Conservation (phyloP, 257 asterid genomes). For the Apocynum venetum region DNA sequence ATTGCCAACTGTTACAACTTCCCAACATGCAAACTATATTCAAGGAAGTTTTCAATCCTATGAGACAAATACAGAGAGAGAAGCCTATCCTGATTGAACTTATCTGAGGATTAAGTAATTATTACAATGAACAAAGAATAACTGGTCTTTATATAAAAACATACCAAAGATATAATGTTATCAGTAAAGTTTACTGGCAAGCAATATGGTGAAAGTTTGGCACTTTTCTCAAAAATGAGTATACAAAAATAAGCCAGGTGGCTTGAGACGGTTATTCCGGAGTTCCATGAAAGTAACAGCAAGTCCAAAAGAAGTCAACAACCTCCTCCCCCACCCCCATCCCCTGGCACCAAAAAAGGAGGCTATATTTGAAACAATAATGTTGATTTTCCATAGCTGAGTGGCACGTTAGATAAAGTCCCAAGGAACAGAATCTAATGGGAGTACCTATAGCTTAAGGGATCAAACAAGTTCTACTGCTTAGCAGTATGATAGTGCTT, state of each 20-base stretch:
- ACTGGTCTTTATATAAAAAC: neutral
- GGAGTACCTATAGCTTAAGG: neutral
- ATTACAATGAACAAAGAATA: neutral
- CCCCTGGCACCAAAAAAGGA: neutral
- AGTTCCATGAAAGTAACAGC: neutral
- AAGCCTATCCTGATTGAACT: neutral
- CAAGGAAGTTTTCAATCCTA: neutral
- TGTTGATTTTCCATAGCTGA: neutral
- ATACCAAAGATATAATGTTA: neutral
- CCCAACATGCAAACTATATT: neutral
- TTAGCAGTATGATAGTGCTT: neutral
- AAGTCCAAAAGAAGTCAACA: neutral
- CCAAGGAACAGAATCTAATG: neutral
- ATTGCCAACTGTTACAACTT: neutral
- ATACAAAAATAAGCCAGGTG: neutral
- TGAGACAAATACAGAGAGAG: neutral
- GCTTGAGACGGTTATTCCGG: neutral
- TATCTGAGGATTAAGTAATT: neutral
- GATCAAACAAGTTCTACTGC: neutral
- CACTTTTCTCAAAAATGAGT: neutral
- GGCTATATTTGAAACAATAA: neutral
- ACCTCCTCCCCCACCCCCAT: neutral
- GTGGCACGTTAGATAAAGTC: neutral
- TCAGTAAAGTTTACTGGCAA: neutral
- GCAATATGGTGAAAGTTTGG: neutral